phyloP scores from a whole-genome alignment of 352 stramenopile genomes.

The Globisporangium perplexum region DNA sequence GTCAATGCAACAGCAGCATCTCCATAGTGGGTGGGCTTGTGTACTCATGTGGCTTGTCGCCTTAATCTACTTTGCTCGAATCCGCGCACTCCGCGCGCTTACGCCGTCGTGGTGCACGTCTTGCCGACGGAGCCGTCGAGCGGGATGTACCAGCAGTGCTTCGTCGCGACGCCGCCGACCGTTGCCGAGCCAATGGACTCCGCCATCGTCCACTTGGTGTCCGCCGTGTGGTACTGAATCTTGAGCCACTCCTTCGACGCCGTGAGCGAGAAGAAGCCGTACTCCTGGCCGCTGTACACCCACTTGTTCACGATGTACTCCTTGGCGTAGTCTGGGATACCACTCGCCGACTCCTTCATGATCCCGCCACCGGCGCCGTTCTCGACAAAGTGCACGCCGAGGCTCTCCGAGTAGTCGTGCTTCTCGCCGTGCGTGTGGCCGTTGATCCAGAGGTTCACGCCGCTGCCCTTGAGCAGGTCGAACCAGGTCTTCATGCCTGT shows the following conservation, averaged over 20 bases:
- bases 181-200: constrained; percentile 34
- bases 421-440: constrained; percentile 78
- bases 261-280: constrained; percentile 65
- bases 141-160: constrained; percentile 80
- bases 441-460: constrained; percentile 63
- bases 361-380: constrained; percentile 80
- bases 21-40: no score
- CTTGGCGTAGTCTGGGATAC: constrained; percentile 44
- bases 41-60: background rate
- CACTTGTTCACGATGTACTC: constrained; percentile 49
- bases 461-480: constrained; percentile 35
- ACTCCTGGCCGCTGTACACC: constrained; percentile 57
- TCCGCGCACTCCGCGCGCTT: background rate
- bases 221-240: constrained; percentile 64
- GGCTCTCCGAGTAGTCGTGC: constrained; percentile 47
- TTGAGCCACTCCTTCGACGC: constrained; percentile 62
- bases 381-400: constrained; percentile 66
- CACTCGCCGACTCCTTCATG: constrained; percentile 69
- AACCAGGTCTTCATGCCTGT: constrained; percentile 58
- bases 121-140: constrained; percentile 25
- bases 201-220: constrained; percentile 61
- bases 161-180: constrained; percentile 44
- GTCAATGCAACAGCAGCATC: no score
- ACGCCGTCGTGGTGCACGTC: constrained; percentile 14
- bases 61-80: background rate